Base-by-base conservation (phyloP, 208 protist species). In the Strigomonas galati region DNA sequence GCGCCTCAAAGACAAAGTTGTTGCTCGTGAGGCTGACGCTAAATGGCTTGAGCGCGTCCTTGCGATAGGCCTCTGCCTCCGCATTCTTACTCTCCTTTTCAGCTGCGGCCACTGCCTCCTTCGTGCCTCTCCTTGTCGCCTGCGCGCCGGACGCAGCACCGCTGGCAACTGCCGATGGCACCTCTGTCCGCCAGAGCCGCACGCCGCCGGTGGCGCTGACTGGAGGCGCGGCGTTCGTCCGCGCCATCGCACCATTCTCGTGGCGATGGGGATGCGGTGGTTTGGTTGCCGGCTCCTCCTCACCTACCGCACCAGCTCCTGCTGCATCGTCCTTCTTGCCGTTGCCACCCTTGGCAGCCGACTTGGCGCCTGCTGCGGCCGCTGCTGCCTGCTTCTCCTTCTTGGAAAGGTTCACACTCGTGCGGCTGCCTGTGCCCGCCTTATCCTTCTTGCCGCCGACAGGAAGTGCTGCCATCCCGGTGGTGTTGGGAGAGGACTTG, bases 1-100 rank as follows among this genome's bases (percentile, higher is more conserved):
- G 46, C 19, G 44, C 54, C 32, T 67, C 61, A 28, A 78, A 67
- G 31, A 67, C 62, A 54, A 71, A 68, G 61, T 78, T 78, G 62
- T 52, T 72, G 32, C 51, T 72, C 14, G 72, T 69, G 24, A 78
- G 3, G 46, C 57, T 60, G 1, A 78, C 53, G 48, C 26, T 54
- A 0, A 67, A 57, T 15, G 71, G 58, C 40, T 62, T 62, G 7
- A 62, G 37, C 21, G 58, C 58, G 19, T 62, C 58, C 27, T 62
- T 62, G 15, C 58, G 26, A 15, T 62, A 19, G 23, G 37, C 55
- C 55, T 43, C 27, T 12, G 26, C 17, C 31, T 44, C n/a, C n/a
- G 14, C 58, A 7, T 30, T 26, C 21, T 62, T 62, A 2, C 17
- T 30, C 2, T 30, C 30, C 23, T 44, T 56, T 0, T 44, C 32